Evolutionary conservation across 2,329 filamentous ascomycete genomes (phyloP).

Genomic region (Pseudogymnoascus sp.): DNA sequence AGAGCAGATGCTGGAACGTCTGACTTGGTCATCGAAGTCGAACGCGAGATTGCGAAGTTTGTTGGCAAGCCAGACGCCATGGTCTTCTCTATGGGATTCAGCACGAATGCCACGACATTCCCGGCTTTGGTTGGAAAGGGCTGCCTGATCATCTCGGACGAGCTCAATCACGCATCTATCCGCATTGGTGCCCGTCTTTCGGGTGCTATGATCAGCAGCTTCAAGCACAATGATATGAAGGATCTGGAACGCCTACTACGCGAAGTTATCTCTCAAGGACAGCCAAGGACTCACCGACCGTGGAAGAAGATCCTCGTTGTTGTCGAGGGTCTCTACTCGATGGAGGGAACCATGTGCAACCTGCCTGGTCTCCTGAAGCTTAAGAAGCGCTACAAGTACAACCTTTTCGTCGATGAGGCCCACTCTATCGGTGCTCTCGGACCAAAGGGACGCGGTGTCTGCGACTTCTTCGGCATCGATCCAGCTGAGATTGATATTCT

Average conservation of each 20-base stretch:
- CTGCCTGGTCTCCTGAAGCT: conserved; percentile 80
- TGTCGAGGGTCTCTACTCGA: conserved; percentile 95
- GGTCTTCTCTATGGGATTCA: conserved; percentile 98
- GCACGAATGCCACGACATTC: conserved; percentile 89
- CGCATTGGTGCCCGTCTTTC: conserved; percentile 90
- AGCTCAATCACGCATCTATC: conserved; percentile 96
- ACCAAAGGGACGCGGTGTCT: conserved; percentile 81
- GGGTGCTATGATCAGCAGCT: conserved; percentile 88
- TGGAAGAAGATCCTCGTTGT: conserved; percentile 99
- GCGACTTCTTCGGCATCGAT: conserved; percentile 93
- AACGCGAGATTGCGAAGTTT: conserved; percentile 80
- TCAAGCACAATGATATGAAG: conserved; percentile 94
- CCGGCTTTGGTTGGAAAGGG: conserved; percentile 88
- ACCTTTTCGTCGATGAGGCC: conserved; percentile 91
- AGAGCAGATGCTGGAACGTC: conserved; percentile 78
- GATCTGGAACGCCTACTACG: conserved; percentile 80
- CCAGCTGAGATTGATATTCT: conserved; percentile 84
- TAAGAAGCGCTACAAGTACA: conserved; percentile 95
- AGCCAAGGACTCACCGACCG: conserved; percentile 93
- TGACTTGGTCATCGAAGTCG: conserved; percentile 81
- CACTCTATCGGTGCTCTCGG: conserved; percentile 93
- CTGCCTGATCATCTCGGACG: conserved; percentile 89
- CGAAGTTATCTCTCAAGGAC: conserved; percentile 90
- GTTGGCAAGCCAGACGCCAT: conserved; percentile 91
- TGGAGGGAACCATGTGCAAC: conserved; percentile 99